Evolutionary conservation across 2,329 filamentous ascomycete species (phyloP).

Genomic region (Kalmusia sp.): DNA sequence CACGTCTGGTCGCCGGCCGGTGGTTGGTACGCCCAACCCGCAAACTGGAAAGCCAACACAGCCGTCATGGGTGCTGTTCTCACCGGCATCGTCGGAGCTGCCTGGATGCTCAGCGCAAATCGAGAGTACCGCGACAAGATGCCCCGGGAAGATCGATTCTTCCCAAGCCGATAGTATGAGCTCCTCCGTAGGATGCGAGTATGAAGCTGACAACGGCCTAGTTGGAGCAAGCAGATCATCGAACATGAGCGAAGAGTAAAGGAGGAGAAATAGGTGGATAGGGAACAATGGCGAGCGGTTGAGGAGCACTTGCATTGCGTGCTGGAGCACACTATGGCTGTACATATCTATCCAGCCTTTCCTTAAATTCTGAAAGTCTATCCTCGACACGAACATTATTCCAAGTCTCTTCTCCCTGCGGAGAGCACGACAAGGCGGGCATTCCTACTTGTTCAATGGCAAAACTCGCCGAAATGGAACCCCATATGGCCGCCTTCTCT

Average conservation of each 20-base stretch:
- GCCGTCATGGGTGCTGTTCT: slow-evolving; percentile 74
- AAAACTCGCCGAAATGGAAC: slow-evolving; percentile 84
- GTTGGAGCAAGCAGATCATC: slow-evolving; percentile 75
- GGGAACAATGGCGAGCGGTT: slow-evolving; percentile 9
- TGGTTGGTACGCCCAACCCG: slow-evolving; percentile 95
- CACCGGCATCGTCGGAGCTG: slow-evolving; percentile 70
- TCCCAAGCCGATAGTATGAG: slow-evolving; percentile 82
- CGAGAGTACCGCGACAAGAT: slow-evolving; percentile 76
- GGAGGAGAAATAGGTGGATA: slow-evolving; percentile 27
- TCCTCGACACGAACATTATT: slow-evolving; percentile 54
- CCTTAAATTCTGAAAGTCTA: slow-evolving; percentile 51
- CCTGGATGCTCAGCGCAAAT: slow-evolving; percentile 76
- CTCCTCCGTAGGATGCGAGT: slow-evolving; percentile 8
- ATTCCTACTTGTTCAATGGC: slow-evolving; percentile 94
- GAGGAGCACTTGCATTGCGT: slow-evolving; percentile 19
- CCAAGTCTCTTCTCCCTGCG: slow-evolving; percentile 56
- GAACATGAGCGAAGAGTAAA: slow-evolving; percentile 68
- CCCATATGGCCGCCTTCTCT: slow-evolving; percentile 78
- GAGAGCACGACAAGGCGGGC: slow-evolving; percentile 60
- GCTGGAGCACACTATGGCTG: slow-evolving; percentile 40
- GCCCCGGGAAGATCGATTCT: slow-evolving; percentile 79
- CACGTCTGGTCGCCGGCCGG: slow-evolving; percentile 99
- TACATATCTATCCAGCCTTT: slow-evolving; percentile 48
- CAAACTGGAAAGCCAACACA: slow-evolving; percentile 96
- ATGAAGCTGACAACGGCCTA: slow-evolving; percentile 47